phyloP scores from a whole-genome alignment of 2,329 filamentous ascomycete genomes.

The Penicillium sp. region DNA sequence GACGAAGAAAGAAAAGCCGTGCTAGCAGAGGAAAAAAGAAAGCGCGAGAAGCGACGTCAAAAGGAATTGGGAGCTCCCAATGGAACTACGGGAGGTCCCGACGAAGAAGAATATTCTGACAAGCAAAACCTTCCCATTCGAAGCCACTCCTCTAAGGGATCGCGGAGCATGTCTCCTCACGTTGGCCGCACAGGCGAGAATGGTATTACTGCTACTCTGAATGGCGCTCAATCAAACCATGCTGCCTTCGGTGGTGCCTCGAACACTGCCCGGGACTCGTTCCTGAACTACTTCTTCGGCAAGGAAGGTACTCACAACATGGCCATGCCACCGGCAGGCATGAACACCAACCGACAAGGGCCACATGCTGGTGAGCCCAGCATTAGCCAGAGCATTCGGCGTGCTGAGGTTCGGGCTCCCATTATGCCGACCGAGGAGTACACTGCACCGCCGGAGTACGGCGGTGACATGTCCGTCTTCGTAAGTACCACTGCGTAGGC shows the following conservation, averaged over 20 bases:
- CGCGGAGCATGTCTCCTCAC: constrained; percentile 80
- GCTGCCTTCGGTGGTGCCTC: constrained; percentile 61
- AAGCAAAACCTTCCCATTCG: constrained; percentile 58
- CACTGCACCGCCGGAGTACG: constrained; percentile 39
- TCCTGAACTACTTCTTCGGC: constrained; percentile 98
- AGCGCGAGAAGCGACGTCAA: constrained; percentile 75
- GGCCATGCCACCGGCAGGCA: constrained; percentile 42
- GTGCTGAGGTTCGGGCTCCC: constrained; percentile 52
- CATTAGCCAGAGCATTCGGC: constrained; percentile 78
- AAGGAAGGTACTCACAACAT: constrained; percentile 68
- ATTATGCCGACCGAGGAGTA: constrained; percentile 48
- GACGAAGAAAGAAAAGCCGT: constrained; percentile 83
- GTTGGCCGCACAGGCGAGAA: constrained; percentile 63
- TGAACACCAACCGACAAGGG: constrained; percentile 62
- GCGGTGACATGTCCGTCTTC: constrained; percentile 46
- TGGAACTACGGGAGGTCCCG: constrained; percentile 58
- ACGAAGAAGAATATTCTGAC: constrained; percentile 62
- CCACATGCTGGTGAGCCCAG: constrained; percentile 77
- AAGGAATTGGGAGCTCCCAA: constrained; percentile 80
- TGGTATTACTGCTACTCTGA: constrained; percentile 66
- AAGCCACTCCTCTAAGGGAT: constrained; percentile 60
- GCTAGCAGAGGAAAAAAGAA: constrained; percentile 79
- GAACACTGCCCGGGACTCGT: constrained; percentile 77
- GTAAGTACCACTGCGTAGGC: constrained; percentile 43
- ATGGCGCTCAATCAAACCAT: constrained; percentile 62